Evolutionary conservation across 208 protist species (phyloP).

Genomic region (Porcisia hertigi): DNA sequence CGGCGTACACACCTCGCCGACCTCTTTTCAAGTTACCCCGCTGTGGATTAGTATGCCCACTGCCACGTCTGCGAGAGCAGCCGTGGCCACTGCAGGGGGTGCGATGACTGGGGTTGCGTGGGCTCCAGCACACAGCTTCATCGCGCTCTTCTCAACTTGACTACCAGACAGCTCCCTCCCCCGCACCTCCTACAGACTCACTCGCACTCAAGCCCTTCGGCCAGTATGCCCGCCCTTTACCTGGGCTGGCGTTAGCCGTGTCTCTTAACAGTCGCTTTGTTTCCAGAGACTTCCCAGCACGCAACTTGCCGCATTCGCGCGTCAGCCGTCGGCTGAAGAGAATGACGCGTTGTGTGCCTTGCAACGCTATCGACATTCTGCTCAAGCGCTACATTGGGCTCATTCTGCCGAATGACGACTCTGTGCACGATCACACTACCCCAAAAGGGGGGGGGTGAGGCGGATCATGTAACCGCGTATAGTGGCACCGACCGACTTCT

Average conservation of each 20-base stretch:
- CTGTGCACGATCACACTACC: conserved; percentile 63
- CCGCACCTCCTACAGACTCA: not conserved
- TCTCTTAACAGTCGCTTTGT: conserved; percentile 77
- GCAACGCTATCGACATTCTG: conserved; percentile 37
- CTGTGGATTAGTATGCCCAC: not conserved
- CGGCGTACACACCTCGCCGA: not conserved
- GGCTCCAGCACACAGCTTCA: not conserved
- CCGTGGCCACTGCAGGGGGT: not conserved
- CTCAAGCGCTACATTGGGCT: conserved; percentile 40
- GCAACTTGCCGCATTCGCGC: conserved; percentile 55
- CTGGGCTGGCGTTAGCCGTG: conserved; percentile 36
- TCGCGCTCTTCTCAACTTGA: not conserved
- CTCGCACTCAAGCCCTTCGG: not conserved
- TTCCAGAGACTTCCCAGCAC: conserved; percentile 63
- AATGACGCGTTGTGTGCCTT: conserved; percentile 73
- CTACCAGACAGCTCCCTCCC: not conserved
- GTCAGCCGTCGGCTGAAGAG: conserved; percentile 56
- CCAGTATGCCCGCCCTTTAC: not conserved
- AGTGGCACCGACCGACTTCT: conserved; percentile 51
- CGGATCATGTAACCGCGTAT: conserved; percentile 12
- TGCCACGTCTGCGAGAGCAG: not conserved
- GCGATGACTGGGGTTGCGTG: not conserved
- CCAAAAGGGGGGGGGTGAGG: conserved; percentile 16
- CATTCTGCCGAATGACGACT: conserved; percentile 59
- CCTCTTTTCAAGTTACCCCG: not conserved